Base-by-base conservation (phyloP, 345 rosid species). In the Eucalyptus cloeziana region DNA sequence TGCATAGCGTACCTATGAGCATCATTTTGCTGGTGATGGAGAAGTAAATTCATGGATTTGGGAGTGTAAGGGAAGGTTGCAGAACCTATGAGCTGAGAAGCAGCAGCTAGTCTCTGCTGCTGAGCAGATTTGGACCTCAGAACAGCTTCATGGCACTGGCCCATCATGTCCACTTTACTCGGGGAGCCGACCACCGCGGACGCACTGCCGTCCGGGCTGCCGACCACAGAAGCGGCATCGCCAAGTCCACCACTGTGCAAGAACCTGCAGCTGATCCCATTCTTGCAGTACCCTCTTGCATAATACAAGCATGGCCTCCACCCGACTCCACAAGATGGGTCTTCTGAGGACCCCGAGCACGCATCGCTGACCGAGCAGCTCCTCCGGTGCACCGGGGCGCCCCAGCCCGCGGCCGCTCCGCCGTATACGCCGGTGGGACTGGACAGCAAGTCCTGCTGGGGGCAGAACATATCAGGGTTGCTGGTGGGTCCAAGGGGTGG, bases 281-380 rank as follows among this genome's bases (percentile, higher is more conserved):
- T 97, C 90, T 97, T 97, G 88, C 99, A 97, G 92, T 91, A 96
- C 88, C 99, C 99, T 93, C 99, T 95, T 7, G 99, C 97, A 87
- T 90, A 97, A 89, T 96, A 97, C 91, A 95, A 93, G 88, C 99
- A 97, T 17, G 97, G 99, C 56, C 96, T 95, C 97, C 97, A 97
- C 15, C 98, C 99, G 86, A 95, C 89, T 62, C 98, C 99, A 7
- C 95, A 92, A 67, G 43, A 87, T 19, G 94, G 92, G 50, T 97
- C 99, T 86, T 93, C 98, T 49, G 92, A 92, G 50, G 85, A 76
- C 14, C 97, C 98, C 91, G 94, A 91, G 89, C 89, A 88, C 37
- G 92, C 94, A 88, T 96, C 99, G 67, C 91, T 94, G 13, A 95
- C 97, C 49, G 97, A 95, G 93, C 95, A 94, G 88, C 99, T 96